Evolutionary conservation across 176 grass and related monocot species (phyloP), one percentile per base, ranked within the genome.

Genomic region (Avena sativa): DNA sequence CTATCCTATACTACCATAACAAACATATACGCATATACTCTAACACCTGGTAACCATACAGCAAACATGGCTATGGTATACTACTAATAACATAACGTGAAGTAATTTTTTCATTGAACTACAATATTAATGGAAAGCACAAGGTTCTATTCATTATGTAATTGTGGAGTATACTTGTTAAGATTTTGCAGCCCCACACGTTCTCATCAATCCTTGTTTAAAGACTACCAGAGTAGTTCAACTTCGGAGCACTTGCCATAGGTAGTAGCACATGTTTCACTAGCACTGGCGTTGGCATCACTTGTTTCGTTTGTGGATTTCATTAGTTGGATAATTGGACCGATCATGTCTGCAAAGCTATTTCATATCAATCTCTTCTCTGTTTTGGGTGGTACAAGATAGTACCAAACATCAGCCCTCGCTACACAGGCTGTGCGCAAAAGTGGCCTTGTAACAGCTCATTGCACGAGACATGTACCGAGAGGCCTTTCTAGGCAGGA

Each of bases 111-210:
- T 65, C 47, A 49, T 49, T 49, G 6, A 51, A 28, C 71, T 25
- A 49, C 8, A 49, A 14, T 13, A 74, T 23, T 50, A 49, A 74
- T 74, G 47, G 46, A 7, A 74, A 74, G 6, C 21, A 74, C 48
- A 50, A 50, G 71, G 44, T 74, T 74, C 15, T 74, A 1, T 50
- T 50, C 1, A 25, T 74, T 74, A n/a, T 74, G 71, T 74, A 40
- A 11, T 71, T 50, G 71, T 50, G 26, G 47, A 3, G 46, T 50
- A 49, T 74, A 49, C 46, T 74, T 50, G 12, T 13, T 26, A 74
- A 74, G 12, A 74, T 74, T 50, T 74, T 74, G 20, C n/a, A 50
- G 71, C 47, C 21, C 71, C 71, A 2, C 66, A 74, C 71, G 14
- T 74, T 13, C 46, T 26, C 71, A 46, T 23, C 46, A 16, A 25